Conservation (phyloP, 768 basidiomycete genomes). For the Phanerochaete carnosa region DNA sequence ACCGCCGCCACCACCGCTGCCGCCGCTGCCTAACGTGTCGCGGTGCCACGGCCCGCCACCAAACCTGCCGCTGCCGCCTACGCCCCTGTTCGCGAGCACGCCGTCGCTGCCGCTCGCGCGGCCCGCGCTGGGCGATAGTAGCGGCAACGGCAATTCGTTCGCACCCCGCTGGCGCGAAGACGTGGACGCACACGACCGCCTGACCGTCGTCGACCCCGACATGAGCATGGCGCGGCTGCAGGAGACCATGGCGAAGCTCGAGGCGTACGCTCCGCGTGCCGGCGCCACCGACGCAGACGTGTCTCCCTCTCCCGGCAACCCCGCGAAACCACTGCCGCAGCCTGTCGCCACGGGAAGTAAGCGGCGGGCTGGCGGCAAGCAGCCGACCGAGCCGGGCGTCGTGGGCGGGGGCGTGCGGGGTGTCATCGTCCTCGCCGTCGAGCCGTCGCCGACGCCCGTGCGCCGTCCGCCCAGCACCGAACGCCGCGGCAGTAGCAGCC, state of each 20-base stretch:
- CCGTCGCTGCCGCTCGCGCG: not conserved
- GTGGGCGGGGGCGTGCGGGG: not conserved
- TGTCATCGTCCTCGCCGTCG: not conserved
- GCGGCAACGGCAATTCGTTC: not conserved
- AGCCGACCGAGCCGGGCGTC: not conserved
- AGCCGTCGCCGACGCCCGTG: not conserved
- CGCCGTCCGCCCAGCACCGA: not conserved
- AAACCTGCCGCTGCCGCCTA: slow-evolving; percentile 11
- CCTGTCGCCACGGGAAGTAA: too few species aligned
- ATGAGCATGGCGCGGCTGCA: slow-evolving; percentile 17
- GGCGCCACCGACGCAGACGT: not conserved
- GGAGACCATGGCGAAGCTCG: slow-evolving; percentile 16
- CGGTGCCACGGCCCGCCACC: slow-evolving; percentile 5
- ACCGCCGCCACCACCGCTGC: slow-evolving; percentile 7
- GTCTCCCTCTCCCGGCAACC: not conserved
- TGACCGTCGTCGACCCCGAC: slow-evolving; percentile 17
- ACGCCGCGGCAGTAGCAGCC: not conserved
- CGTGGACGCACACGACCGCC: not conserved
- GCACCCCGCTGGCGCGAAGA: not conserved
- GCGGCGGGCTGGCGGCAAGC: too few species aligned
- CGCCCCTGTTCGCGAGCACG: slow-evolving; percentile 4
- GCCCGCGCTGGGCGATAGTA: not conserved
- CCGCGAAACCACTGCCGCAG: too few species aligned
- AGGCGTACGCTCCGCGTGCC: slow-evolving; percentile 8
- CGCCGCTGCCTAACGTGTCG: not conserved